Evolutionary conservation across 441 rosid genomes (phyloP).

Genomic region (Eruca vesicaria): DNA sequence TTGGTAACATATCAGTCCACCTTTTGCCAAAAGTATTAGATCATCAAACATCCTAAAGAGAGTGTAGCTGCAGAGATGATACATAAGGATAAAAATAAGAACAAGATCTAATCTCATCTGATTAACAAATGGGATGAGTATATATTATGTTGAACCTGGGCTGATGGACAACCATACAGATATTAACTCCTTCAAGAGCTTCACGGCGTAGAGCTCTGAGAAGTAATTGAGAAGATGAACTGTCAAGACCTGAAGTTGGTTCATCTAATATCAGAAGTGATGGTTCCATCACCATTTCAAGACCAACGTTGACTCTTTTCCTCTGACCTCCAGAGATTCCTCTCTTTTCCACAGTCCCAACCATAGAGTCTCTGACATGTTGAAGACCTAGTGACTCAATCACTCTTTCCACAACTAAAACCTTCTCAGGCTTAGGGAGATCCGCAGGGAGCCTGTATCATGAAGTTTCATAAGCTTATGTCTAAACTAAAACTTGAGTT

Average conservation of each 20-base stretch:
- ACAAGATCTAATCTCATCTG: neutral
- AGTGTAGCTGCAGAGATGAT: conserved; percentile 63
- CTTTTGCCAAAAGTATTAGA: conserved; percentile 91
- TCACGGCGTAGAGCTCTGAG: conserved; percentile 96
- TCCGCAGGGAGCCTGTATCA: conserved; percentile 66
- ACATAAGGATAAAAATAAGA: conserved; percentile 12
- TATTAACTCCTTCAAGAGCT: conserved; percentile 98
- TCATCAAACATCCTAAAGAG: conserved; percentile 96
- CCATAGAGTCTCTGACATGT: conserved; percentile 75
- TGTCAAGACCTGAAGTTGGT: conserved; percentile 98
- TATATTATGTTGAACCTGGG: conserved; percentile 62
- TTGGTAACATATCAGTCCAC: conserved; percentile 85
- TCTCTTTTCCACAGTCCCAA: conserved; percentile 94
- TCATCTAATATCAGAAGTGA: conserved; percentile 94
- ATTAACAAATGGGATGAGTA: neutral
- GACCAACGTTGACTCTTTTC: conserved; percentile 95
- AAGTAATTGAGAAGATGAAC: conserved; percentile 90
- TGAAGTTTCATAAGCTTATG: neutral
- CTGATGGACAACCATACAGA: conserved; percentile 94
- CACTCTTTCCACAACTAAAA: conserved; percentile 92
- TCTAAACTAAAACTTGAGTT: neutral
- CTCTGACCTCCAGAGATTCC: conserved; percentile 99
- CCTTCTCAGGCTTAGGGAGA: conserved; percentile 74
- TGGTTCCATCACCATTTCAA: conserved; percentile 99
- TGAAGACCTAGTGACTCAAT: conserved; percentile 87